Percentiles rank a stretch among this genome's conserved stretches.
phyloP scores from a whole-genome alignment of 2,329 filamentous ascomycete genomes.

The Diaporthe caulivora region DNA sequence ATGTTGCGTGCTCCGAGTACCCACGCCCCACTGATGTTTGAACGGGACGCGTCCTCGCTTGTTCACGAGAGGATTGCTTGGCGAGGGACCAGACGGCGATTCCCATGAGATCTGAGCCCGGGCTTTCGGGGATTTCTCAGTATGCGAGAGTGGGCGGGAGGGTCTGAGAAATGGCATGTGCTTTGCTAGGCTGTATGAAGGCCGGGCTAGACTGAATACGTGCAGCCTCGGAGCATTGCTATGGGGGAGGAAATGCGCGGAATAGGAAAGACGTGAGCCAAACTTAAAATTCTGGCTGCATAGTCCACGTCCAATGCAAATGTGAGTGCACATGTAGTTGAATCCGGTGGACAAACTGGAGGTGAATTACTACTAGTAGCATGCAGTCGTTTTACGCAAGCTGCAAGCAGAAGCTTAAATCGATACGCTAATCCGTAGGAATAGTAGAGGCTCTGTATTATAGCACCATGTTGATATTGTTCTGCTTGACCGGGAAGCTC shows the following conservation, averaged over 20 bases:
- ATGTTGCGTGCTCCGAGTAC: background rate
- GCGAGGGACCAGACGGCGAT: background rate
- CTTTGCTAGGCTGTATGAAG: background rate
- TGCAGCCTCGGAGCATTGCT: too few relatives aligned
- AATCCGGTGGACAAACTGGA: too few relatives aligned
- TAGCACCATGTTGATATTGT: background rate
- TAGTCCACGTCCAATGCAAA: background rate
- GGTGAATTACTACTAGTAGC: too few relatives aligned
- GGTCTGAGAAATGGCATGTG: background rate
- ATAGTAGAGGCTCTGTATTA: background rate
- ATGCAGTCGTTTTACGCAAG: background rate
- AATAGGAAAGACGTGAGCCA: background rate
- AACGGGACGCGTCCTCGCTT: background rate
- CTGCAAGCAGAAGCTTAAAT: background rate
- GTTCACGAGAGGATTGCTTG: background rate
- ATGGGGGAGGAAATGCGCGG: background rate
- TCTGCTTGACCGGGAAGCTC: background rate
- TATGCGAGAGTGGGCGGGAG: conserved; percentile 1
- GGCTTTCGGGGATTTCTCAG: background rate
- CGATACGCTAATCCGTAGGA: background rate
- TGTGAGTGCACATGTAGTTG: background rate
- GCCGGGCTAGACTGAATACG: background rate
- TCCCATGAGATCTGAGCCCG: background rate
- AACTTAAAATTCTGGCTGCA: background rate
- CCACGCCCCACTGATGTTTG: background rate